These are phyloP conservation scores for Leccinum variicolor DNA, from an alignment of 768 basidiomycete species.

Conservation along the genomic window DNA sequence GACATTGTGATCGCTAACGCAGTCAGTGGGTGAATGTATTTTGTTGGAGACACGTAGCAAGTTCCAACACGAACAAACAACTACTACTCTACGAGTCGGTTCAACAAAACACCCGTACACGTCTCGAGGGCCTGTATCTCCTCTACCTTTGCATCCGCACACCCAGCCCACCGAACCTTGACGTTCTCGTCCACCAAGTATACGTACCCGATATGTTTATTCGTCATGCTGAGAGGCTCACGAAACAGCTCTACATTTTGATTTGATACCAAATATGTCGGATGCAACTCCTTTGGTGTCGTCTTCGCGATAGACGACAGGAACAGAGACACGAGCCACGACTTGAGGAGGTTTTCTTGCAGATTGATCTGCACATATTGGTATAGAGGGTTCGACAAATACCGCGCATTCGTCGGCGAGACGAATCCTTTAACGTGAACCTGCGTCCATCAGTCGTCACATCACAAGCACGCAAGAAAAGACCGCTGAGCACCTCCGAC, in stretches of 20 bases:
- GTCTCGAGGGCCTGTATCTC: constrained; percentile 68
- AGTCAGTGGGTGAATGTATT: constrained; percentile 2
- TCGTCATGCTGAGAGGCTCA: constrained; percentile 82
- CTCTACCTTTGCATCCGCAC: constrained; percentile 75
- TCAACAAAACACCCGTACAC: constrained; percentile 67
- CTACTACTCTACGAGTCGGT: constrained; percentile 40
- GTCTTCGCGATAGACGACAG: constrained; percentile 64
- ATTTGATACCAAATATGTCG: constrained; percentile 74
- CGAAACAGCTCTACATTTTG: constrained; percentile 86
- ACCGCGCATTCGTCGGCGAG: constrained; percentile 50
- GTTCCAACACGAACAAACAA: constrained; percentile 27
- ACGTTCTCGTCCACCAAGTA: constrained; percentile 84
- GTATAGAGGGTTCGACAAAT: constrained; percentile 54
- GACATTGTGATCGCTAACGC: constrained; percentile 33
- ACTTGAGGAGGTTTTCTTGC: constrained; percentile 92
- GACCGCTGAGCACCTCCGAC: constrained; percentile 61
- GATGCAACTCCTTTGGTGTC: constrained; percentile 60
- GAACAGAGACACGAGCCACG: constrained; percentile 84
- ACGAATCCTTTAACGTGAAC: constrained; percentile 76
- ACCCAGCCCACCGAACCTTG: constrained; percentile 90
- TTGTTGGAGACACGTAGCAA: constrained; percentile 23
- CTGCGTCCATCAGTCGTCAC: constrained; percentile 35
- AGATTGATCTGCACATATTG: constrained; percentile 86
- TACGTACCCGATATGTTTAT: constrained; percentile 88
- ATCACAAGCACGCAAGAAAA: background rate